Evolutionary conservation across 2,329 filamentous ascomycete genomes (phyloP), one percentile per base, ranked within the genome.

Genomic region (Neopestalotiopsis sp.): DNA sequence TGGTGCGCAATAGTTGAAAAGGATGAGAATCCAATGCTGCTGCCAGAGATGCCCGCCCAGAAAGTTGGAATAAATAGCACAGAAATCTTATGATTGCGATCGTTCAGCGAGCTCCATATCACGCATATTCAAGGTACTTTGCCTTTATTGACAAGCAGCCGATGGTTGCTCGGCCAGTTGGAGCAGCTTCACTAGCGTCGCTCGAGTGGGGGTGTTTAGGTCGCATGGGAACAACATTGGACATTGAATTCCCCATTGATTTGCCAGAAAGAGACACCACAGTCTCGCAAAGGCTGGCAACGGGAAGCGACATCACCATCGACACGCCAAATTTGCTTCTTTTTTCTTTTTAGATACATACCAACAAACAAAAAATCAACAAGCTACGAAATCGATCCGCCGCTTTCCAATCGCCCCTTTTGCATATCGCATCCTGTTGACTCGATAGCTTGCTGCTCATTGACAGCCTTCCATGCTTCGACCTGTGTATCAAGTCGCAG

Each of bases 271-370:
- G 20, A 62, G 59, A 62, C 59, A 62, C 14, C 59, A 34, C 30
- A 32, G 59, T 17, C 45, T 53, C 59, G 59, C 20, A 38, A 20
- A 53, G 45, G 17, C 20, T 53, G 17, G 24, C 45, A 17, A 20
- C 30, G 30, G 59, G n/a, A 62, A 62, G 59, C 59, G 59, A 62
- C 59, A 62, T 62, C 59, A 62, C n/a, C 30, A 61, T 14, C 59
- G 57, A 59, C 17, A 59, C 57, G 57, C 57, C 57, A 9, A n/a
- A 34, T n/a, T 61, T 34, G 59, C 34, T 62, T 40, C 32, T 62
- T 62, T 62, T 30, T 17, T 42, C 32, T 24, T n/a, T n/a, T 20
- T 9, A 5, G 24, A 42, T 30, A 10, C 13, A 12, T 10, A 34
- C 30, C 17, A 62, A 62, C 59, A 32, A 61, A 62, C 24, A 28